Conservation (phyloP, 2,329 filamentous ascomycete genomes). For the Diaporthe amygdali region DNA sequence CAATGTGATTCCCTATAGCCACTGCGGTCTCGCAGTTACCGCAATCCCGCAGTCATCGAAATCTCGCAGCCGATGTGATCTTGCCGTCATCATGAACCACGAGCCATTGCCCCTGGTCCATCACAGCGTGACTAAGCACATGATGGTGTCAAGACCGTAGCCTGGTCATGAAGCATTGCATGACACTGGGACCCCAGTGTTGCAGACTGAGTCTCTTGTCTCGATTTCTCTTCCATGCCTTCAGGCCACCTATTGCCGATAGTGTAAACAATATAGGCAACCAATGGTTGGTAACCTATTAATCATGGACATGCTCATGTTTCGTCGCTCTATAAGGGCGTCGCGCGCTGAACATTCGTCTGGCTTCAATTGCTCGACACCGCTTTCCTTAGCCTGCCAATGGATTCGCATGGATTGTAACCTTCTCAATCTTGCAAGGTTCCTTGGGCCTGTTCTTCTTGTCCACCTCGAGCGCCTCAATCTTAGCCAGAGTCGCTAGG, state of each 20-base stretch:
- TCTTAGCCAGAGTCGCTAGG: slow-evolving; percentile 68
- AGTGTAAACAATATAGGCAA: background rate
- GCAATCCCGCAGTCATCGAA: background rate
- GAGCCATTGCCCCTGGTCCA: background rate
- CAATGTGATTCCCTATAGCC: too few relatives aligned
- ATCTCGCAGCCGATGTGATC: background rate
- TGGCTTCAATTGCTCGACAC: background rate
- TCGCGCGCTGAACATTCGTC: background rate
- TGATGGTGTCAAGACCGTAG: background rate
- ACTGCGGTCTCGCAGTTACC: too few relatives aligned
- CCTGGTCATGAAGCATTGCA: too few relatives aligned
- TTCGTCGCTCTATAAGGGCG: background rate
- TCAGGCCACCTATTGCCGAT: background rate
- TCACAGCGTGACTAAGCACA: background rate
- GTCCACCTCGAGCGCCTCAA: slow-evolving; percentile 76
- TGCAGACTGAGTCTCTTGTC: background rate
- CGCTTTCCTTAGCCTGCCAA: slow-evolving; percentile 60
- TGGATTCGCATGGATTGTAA: slow-evolving; percentile 82
- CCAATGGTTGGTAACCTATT: background rate
- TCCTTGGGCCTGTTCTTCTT: slow-evolving; percentile 78
- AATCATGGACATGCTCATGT: background rate
- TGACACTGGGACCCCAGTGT: too few relatives aligned
- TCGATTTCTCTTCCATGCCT: background rate
- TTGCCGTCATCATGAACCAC: background rate
- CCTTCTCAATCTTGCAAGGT: slow-evolving; percentile 67